Conservation (phyloP, 2,329 filamentous ascomycete species). For the Rutstroemia sydowiana region DNA sequence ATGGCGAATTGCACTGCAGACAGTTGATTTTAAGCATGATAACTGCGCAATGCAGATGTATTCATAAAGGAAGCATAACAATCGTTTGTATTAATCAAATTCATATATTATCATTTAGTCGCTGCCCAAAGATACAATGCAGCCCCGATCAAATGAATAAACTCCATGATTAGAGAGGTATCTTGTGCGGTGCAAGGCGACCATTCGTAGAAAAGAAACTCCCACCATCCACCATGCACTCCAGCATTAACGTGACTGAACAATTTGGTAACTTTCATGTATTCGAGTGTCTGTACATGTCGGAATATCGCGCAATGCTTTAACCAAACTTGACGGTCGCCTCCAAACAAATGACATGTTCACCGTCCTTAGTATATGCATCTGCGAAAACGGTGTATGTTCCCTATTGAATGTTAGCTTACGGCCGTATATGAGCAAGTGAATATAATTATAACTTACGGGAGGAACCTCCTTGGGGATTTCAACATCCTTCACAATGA, state of each 20-base stretch:
- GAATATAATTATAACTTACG: slow-evolving; percentile 62
- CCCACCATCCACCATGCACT: slow-evolving; percentile 5
- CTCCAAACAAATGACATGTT: slow-evolving; percentile 74
- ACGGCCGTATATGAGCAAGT: neutral
- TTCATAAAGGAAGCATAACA: too few species aligned
- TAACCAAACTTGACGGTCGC: slow-evolving; percentile 57
- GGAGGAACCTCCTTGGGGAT: slow-evolving; percentile 83
- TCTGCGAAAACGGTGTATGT: slow-evolving; percentile 86
- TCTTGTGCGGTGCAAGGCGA: slow-evolving; percentile 13
- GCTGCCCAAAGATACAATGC: neutral
- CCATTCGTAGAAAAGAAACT: slow-evolving; percentile 15
- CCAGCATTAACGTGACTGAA: slow-evolving; percentile 1
- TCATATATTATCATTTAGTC: slow-evolving; percentile 1
- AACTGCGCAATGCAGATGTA: too few species aligned
- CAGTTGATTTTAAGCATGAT: too few species aligned
- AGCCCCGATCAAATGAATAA: slow-evolving; percentile 5
- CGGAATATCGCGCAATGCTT: slow-evolving; percentile 2
- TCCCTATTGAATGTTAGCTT: slow-evolving; percentile 47
- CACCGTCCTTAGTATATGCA: slow-evolving; percentile 65
- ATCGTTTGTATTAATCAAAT: slow-evolving; percentile 1
- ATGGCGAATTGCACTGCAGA: too few species aligned
- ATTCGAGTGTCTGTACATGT: neutral
- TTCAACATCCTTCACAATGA: slow-evolving; percentile 72
- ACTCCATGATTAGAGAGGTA: slow-evolving; percentile 20
- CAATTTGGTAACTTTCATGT: neutral